Conservation (phyloP, 345 rosid genomes). For the Combretum micranthum region DNA sequence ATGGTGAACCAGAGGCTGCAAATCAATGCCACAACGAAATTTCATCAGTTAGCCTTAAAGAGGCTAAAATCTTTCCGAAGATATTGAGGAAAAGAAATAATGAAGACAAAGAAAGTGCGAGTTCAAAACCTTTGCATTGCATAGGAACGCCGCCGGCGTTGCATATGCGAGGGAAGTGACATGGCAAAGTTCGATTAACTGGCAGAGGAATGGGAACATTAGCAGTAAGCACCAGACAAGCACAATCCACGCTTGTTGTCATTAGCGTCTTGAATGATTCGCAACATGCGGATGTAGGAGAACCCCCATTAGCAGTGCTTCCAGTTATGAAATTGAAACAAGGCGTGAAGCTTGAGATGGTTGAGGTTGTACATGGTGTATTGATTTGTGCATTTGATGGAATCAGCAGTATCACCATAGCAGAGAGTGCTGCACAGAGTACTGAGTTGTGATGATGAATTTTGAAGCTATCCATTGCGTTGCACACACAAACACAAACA, state of each 20-base stretch:
- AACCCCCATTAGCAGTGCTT: conserved; percentile 43
- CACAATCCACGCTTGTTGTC: conserved; percentile 49
- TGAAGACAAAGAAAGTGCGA: background rate
- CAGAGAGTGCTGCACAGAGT: background rate
- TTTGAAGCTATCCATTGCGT: no score
- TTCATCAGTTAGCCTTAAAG: background rate
- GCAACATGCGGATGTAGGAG: conserved; percentile 68
- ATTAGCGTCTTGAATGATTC: conserved; percentile 40
- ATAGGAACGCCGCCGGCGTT: conserved; percentile 50
- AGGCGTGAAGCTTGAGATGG: conserved; percentile 76
- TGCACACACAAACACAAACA: no score
- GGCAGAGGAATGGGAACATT: conserved; percentile 68
- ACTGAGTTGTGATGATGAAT: background rate
- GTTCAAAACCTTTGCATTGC: conserved; percentile 59
- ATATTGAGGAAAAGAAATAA: background rate
- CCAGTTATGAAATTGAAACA: conserved; percentile 78
- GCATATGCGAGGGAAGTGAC: conserved; percentile 67
- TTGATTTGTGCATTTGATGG: conserved; percentile 46
- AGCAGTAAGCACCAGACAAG: conserved; percentile 66
- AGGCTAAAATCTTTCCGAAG: background rate
- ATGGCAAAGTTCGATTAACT: conserved; percentile 56
- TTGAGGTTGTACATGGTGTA: conserved; percentile 71
- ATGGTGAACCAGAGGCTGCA: conserved; percentile 74
- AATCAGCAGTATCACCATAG: background rate
- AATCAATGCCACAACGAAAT: conserved; percentile 1